Conservation (phyloP, 768 basidiomycete species). For the Trametes cingulata region DNA sequence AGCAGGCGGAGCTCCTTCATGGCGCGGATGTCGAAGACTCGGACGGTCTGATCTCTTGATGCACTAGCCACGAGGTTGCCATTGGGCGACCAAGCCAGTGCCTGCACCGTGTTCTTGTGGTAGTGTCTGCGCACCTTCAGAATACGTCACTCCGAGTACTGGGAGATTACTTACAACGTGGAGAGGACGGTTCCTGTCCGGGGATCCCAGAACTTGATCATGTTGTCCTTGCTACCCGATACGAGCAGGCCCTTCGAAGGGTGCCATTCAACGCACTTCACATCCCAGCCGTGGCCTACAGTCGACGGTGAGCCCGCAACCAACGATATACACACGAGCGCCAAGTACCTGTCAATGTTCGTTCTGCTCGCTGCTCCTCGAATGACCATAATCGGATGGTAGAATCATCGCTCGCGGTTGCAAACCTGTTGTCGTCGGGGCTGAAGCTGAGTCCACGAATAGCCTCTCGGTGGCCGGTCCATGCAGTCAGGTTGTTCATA, state of each 20-base stretch:
- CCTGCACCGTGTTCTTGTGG: conserved; percentile 97
- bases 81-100: conserved; percentile 90
- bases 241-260: conserved; percentile 93
- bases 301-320: neutral
- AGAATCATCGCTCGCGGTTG: conserved; percentile 94
- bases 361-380: conserved; percentile 87
- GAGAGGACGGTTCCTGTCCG: conserved; percentile 88
- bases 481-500: conserved; percentile 97
- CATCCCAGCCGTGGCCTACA: conserved; percentile 98
- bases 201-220: conserved; percentile 99
- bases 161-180: conserved; percentile 64
- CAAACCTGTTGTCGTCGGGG: conserved; percentile 89
- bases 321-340: neutral
- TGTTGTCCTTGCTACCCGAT: conserved; percentile 96
- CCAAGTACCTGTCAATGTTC: conserved; percentile 73
- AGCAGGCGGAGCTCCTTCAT: conserved; percentile 94
- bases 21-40: conserved; percentile 96
- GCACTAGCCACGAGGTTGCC: conserved; percentile 94
- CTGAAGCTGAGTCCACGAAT: conserved; percentile 91
- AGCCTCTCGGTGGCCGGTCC: conserved; percentile 94
- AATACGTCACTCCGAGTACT: neutral
- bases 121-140: conserved; percentile 65
- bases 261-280: conserved; percentile 98
- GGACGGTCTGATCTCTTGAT: conserved; percentile 90
- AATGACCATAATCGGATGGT: conserved; percentile 96